Evolutionary conservation across 78 protist genomes (phyloP), one percentile per base, ranked within the genome.

Genomic region (Parvularia atlantis): DNA sequence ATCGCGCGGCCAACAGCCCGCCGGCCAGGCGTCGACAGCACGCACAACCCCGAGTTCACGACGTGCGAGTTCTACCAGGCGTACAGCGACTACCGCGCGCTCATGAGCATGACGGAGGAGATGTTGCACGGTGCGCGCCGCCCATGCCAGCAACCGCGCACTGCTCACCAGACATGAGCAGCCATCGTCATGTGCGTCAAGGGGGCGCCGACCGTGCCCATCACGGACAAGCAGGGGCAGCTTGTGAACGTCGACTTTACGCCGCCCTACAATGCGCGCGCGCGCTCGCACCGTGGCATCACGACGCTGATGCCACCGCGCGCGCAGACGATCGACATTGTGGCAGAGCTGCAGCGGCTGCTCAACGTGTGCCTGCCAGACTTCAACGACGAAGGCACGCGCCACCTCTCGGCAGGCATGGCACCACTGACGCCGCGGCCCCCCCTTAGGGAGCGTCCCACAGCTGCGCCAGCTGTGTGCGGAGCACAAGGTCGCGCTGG

Each of bases 31-130:
- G 95, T 96, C 43, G 99, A 96, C 71, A 72, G 87, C 73, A 96
- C 99, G 26, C 99, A 96, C 84, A 96, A 96, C 87, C 99, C 99
- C 44, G 99, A 98, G 80, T 98, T 98, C 86, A 97, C 99, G n/a
- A 85, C 99, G 16, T 89, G 95, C 81, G 99, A 98, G 76, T 93
- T 90, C 85, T 98, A 98, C 84, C 86, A 78, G 97, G 99, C 99
- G 28, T 96, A 96, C 76, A 96, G 91, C 28, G 99, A 98, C 83
- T 98, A 97, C 91, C 75, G 97, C 71, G 99, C 62, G 22, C 89
- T 98, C 67, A 91, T 97, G 88, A 39, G 41, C 9, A 28, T 93
- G 67, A 95, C 99, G 11, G 99, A 96, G 82, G 82, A 90, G 39
- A 9, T 48, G 54, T n/a, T n/a, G n/a, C n/a, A 19, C 41, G 39